Evolutionary conservation across 2,329 filamentous ascomycete species (phyloP).

Genomic region (Penicillium capsulatum): DNA sequence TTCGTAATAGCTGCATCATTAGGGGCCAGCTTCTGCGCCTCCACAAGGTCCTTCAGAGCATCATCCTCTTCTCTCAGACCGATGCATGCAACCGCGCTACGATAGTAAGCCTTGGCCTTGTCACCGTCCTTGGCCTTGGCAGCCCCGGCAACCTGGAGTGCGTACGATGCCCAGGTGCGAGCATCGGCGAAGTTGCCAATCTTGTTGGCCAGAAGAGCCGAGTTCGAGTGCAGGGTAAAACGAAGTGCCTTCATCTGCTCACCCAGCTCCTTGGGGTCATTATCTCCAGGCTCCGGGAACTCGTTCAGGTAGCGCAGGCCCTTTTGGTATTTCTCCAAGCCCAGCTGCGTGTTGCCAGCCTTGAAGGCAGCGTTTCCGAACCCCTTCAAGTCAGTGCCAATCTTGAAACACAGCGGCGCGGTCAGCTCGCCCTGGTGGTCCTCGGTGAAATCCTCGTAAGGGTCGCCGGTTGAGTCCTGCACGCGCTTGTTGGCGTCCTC

Average conservation of each 20-base stretch:
- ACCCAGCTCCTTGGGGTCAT: slow-evolving; percentile 65
- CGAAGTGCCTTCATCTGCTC: slow-evolving; percentile 67
- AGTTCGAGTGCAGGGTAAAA: slow-evolving; percentile 84
- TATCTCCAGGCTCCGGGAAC: slow-evolving; percentile 65
- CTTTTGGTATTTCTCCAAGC: slow-evolving; percentile 91
- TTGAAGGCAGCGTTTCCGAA: slow-evolving; percentile 94
- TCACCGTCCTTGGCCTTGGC: slow-evolving; percentile 66
- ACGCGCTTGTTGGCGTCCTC: slow-evolving; percentile 62
- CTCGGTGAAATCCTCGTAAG: slow-evolving; percentile 93
- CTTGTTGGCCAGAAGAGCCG: slow-evolving; percentile 81
- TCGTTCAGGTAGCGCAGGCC: slow-evolving; percentile 84
- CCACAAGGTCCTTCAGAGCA: slow-evolving; percentile 69
- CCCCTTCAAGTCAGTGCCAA: slow-evolving; percentile 80
- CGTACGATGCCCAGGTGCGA: slow-evolving; percentile 64
- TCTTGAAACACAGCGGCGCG: slow-evolving; percentile 66
- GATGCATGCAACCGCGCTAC: slow-evolving; percentile 70
- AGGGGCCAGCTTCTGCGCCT: slow-evolving; percentile 71
- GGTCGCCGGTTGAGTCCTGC: slow-evolving; percentile 78
- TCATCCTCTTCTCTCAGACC: slow-evolving; percentile 79
- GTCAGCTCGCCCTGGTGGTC: slow-evolving; percentile 64
- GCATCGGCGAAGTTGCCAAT: slow-evolving; percentile 67
- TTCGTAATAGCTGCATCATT: slow-evolving; percentile 68
- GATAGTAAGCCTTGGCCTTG: slow-evolving; percentile 83
- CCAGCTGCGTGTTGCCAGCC: slow-evolving; percentile 62
- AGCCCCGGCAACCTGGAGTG: slow-evolving; percentile 59